phyloP scores from a whole-genome alignment of 148 eudicot species.

The Polygonum maritimum region DNA sequence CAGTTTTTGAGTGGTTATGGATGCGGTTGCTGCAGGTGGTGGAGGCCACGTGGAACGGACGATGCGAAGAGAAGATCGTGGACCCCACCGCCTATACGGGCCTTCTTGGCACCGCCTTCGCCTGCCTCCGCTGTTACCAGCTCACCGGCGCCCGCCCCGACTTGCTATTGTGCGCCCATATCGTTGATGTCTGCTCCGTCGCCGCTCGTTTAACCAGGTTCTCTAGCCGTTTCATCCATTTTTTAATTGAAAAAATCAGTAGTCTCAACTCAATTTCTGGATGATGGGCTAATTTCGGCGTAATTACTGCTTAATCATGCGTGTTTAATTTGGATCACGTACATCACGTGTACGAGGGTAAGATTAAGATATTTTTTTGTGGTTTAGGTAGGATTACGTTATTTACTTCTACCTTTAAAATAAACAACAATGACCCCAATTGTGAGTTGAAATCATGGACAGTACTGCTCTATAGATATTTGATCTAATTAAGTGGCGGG shows the following conservation, averaged over 20 bases:
- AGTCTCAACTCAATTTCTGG: too few relatives aligned
- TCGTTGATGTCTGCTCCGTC: constrained; percentile 36
- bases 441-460: neutral
- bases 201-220: constrained; percentile 32
- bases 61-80: neutral
- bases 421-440: too few relatives aligned
- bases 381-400: too few relatives aligned
- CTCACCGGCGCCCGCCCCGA: constrained; percentile 40
- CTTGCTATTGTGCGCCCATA: constrained; percentile 37
- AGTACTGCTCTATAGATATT: neutral
- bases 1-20: neutral
- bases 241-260: neutral
- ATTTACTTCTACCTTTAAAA: too few relatives aligned
- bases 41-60: constrained; percentile 37
- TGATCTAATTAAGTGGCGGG: neutral
- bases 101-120: constrained; percentile 53
- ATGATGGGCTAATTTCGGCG: too few relatives aligned
- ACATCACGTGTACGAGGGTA: neutral
- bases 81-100: constrained; percentile 51
- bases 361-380: neutral
- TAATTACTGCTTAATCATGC: neutral
- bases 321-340: neutral
- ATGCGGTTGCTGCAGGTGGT: constrained; percentile 32
- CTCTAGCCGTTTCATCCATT: too few relatives aligned
- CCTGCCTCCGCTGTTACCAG: constrained; percentile 50